phyloP scores from a whole-genome alignment of 257 asterid species.

The Solanum clarkiae region DNA sequence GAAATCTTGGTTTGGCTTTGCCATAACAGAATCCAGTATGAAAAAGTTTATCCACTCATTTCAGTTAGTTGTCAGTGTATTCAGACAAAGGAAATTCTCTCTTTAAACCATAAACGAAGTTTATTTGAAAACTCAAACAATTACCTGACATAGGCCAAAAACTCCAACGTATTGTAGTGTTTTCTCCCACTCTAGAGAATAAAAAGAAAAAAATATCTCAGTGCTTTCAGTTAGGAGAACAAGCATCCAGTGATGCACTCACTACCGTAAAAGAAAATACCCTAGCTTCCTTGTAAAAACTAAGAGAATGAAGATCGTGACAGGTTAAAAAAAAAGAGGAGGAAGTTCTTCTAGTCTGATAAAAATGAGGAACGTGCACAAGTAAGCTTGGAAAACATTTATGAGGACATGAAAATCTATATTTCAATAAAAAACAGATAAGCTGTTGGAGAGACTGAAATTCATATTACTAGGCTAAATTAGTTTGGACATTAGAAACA shows the following conservation, averaged over 20 bases:
- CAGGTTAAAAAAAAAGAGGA: background rate
- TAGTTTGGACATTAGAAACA: background rate
- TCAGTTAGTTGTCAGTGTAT: background rate
- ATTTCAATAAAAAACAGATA: background rate
- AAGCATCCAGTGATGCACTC: background rate
- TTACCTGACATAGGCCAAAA: constrained; percentile 63
- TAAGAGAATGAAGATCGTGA: background rate
- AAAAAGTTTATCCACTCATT: background rate
- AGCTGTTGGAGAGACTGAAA: background rate
- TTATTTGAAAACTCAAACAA: background rate
- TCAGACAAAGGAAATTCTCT: background rate
- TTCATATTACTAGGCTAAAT: background rate
- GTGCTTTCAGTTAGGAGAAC: constrained; percentile 2
- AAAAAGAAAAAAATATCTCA: background rate
- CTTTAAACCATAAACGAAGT: background rate
- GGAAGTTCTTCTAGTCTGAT: background rate
- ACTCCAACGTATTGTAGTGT: constrained; percentile 58
- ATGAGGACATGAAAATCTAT: background rate
- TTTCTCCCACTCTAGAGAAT: constrained; percentile 73
- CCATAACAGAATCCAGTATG: background rate
- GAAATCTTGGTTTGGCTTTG: background rate
- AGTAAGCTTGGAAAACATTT: background rate
- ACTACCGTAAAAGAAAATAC: background rate
- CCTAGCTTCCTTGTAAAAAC: background rate
- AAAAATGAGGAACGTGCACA: background rate